These are phyloP conservation scores for Chaetomiaceae sp. DNA, from an alignment of 2,329 filamentous ascomycete species.

Conservation along the genomic window DNA sequence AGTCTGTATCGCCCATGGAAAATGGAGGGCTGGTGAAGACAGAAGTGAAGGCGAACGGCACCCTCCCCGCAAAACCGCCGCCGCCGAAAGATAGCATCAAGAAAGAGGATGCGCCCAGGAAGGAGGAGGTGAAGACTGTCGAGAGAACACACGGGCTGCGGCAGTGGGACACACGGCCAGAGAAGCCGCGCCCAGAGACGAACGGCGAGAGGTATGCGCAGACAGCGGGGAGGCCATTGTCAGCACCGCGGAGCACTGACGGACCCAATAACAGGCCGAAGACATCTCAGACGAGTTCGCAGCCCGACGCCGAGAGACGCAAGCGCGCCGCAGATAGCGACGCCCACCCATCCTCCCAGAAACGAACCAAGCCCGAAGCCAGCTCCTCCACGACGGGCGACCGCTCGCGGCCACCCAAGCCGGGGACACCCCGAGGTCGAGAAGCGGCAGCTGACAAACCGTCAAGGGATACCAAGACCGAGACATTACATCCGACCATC, in stretches of 20 bases:
- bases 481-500: constrained; percentile 18
- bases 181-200: constrained; percentile 29
- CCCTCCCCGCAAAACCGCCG: constrained; percentile 13
- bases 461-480: constrained; percentile 15
- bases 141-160: constrained; percentile 22
- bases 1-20: constrained; percentile 36
- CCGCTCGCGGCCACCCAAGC: constrained; percentile 15
- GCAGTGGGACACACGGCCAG: constrained; percentile 28
- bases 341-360: constrained; percentile 40
- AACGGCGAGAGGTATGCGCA: constrained; percentile 32
- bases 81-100: constrained; percentile 17
- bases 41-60: constrained; percentile 23
- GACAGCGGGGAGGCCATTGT: too few relatives aligned
- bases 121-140: constrained; percentile 19
- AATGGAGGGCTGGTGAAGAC: constrained; percentile 20
- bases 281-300: constrained; percentile 31
- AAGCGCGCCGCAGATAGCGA: constrained; percentile 44
- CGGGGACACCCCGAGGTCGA: constrained; percentile 18
- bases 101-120: too few relatives aligned
- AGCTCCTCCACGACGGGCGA: constrained; percentile 17
- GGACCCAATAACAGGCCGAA: constrained; percentile 22
- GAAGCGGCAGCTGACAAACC: constrained; percentile 16
- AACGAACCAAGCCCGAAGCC: constrained; percentile 41
- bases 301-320: constrained; percentile 40
- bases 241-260: constrained; percentile 18